A percentile compares a stretch with the other conserved stretches of the same genome.
phyloP scores from a whole-genome alignment of 768 basidiomycete species.

The Tremella mesenterica region DNA sequence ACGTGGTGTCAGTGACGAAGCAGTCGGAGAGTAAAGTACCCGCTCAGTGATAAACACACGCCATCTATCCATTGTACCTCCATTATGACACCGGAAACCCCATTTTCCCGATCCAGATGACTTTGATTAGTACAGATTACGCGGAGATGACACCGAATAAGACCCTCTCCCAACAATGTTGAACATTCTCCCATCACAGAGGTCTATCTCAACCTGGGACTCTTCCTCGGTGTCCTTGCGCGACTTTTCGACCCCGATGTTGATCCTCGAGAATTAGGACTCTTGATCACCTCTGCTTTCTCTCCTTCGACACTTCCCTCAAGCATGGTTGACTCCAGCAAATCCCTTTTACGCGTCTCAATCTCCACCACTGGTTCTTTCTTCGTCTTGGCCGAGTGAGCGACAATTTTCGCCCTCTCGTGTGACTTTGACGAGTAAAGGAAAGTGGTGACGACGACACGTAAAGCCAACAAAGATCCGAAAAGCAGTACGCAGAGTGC shows the following conservation, averaged over 20 bases:
- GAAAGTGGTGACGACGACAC: slow-evolving; percentile 11
- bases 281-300: slow-evolving; percentile 15
- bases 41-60: too few species aligned
- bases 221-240: slow-evolving; percentile 17
- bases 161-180: too few species aligned
- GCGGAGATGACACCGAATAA: too few species aligned
- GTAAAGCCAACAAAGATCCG: slow-evolving; percentile 11
- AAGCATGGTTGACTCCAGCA: too few species aligned
- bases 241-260: slow-evolving; percentile 2
- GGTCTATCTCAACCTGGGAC: too few species aligned
- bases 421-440: not conserved
- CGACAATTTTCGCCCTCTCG: not conserved
- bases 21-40: too few species aligned
- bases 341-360: slow-evolving; percentile 3
- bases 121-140: too few species aligned
- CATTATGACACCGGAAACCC: too few species aligned
- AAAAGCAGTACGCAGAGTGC: slow-evolving; percentile 21
- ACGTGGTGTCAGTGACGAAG: too few species aligned
- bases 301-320: not conserved
- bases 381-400: slow-evolving; percentile 3
- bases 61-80: too few species aligned
- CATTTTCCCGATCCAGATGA: too few species aligned
- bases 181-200: too few species aligned
- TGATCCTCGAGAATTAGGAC: slow-evolving; percentile 4
- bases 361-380: slow-evolving; percentile 10